Evolutionary conservation across 306 rosid species (phyloP).

Genomic region (Hylodesmum podocarpum): DNA sequence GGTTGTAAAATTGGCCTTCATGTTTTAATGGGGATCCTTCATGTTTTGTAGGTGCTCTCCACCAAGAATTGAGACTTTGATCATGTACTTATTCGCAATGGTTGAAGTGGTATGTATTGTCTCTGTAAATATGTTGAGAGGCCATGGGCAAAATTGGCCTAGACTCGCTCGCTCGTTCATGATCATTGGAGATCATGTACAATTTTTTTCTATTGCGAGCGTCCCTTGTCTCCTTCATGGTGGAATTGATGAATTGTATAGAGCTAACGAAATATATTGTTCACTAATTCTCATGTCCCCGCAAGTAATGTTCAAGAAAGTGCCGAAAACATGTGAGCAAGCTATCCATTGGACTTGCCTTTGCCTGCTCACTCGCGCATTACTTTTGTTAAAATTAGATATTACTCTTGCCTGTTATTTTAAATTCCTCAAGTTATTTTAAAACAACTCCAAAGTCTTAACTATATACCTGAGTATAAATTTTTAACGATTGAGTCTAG

Average conservation of each 20-base stretch:
- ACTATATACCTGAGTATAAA: not conserved
- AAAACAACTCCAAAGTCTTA: not conserved
- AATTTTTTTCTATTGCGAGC: not conserved
- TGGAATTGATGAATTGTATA: slow-evolving; percentile 29
- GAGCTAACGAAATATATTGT: not conserved
- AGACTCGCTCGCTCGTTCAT: slow-evolving; percentile 30
- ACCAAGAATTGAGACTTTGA: slow-evolving; percentile 3
- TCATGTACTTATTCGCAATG: slow-evolving; percentile 12
- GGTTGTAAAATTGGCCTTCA: not conserved
- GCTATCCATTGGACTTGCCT: not conserved
- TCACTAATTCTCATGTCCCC: not conserved
- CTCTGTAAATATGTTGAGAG: slow-evolving; percentile 34
- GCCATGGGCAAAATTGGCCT: slow-evolving; percentile 11
- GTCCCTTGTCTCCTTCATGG: slow-evolving; percentile 19
- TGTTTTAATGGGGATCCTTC: slow-evolving; percentile 1
- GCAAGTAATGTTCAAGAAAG: not conserved
- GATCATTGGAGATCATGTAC: slow-evolving; percentile 14
- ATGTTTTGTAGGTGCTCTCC: not conserved
- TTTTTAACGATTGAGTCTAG: not conserved
- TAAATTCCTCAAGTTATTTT: not conserved
- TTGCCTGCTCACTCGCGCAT: not conserved
- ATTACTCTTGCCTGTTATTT: not conserved
- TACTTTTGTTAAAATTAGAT: not conserved
- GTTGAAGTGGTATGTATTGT: slow-evolving; percentile 1
- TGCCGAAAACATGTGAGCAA: not conserved